Evolutionary conservation across 2,329 filamentous ascomycete species (phyloP).

Genomic region (Venturiaceae sp.): DNA sequence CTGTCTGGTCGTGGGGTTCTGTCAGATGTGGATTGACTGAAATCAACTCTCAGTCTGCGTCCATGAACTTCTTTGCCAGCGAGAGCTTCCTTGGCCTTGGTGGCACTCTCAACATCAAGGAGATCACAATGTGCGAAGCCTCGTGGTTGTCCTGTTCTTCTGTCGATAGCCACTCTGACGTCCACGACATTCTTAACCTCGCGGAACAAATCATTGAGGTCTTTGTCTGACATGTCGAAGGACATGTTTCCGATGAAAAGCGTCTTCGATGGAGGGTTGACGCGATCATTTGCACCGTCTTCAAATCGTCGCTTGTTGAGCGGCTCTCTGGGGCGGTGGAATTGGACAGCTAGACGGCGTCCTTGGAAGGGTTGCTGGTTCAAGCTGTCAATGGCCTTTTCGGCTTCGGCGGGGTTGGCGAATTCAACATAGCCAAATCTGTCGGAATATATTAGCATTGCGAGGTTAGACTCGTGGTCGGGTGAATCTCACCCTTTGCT

Average conservation of each 20-base stretch:
- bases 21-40: constrained; percentile 23
- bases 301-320: neutral
- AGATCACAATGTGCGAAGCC: constrained; percentile 85
- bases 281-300: neutral
- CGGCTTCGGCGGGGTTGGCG: constrained; percentile 41
- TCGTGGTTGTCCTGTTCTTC: constrained; percentile 67
- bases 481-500: constrained; percentile 55
- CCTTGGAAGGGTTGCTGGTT: constrained; percentile 54
- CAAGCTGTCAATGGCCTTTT: constrained; percentile 45
- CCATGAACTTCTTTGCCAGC: constrained; percentile 51
- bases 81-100: constrained; percentile 48
- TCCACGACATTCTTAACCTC: constrained; percentile 61
- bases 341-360: constrained; percentile 54
- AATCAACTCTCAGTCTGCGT: constrained; percentile 58
- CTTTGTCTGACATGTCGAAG: constrained; percentile 74
- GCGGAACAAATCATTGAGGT: constrained; percentile 69
- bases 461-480: constrained; percentile 10
- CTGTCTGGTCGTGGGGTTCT: neutral
- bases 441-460: neutral
- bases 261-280: constrained; percentile 49
- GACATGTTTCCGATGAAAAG: constrained; percentile 81
- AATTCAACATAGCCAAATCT: constrained; percentile 62
- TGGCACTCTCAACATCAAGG: constrained; percentile 54
- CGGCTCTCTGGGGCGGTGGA: constrained; percentile 29
- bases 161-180: constrained; percentile 74